phyloP scores from a whole-genome alignment of 2,329 filamentous ascomycete genomes.

The Penicillium sp. region DNA sequence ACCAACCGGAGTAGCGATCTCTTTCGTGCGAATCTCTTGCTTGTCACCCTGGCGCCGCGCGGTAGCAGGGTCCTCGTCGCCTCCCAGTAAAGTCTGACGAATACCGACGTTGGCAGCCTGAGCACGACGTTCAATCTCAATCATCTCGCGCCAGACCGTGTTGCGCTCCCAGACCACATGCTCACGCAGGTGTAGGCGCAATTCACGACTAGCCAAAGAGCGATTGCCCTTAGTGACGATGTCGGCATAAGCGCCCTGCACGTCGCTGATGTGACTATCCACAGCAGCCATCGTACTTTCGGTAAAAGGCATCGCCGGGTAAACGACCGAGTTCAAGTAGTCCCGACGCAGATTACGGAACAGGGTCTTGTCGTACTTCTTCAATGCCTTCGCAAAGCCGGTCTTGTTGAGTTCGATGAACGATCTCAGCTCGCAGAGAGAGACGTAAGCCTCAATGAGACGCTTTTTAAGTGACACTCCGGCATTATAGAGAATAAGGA shows the following conservation, averaged over 20 bases:
- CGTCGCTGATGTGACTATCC: slow-evolving; percentile 67
- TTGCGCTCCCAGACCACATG: slow-evolving; percentile 99
- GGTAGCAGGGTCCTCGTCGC: slow-evolving; percentile 64
- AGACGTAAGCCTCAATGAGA: slow-evolving; percentile 81
- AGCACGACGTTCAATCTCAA: slow-evolving; percentile 91
- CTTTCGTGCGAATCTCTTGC: slow-evolving; percentile 61
- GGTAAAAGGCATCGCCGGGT: slow-evolving; percentile 77
- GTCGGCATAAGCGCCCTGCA: slow-evolving; percentile 78
- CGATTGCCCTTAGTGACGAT: slow-evolving; percentile 81
- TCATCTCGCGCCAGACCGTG: slow-evolving; percentile 98
- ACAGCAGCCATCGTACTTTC: slow-evolving; percentile 68
- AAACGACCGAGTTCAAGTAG: slow-evolving; percentile 74
- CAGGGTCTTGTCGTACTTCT: slow-evolving; percentile 97
- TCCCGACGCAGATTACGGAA: slow-evolving; percentile 73
- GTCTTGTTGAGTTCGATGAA: slow-evolving; percentile 96
- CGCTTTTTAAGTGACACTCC: slow-evolving; percentile 91
- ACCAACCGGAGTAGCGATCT: slow-evolving; percentile 76
- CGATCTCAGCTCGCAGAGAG: slow-evolving; percentile 90
- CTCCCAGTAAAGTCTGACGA: slow-evolving; percentile 73
- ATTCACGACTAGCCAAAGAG: slow-evolving; percentile 73
- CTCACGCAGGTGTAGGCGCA: slow-evolving; percentile 86
- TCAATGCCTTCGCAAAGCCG: slow-evolving; percentile 91
- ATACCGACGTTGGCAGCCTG: slow-evolving; percentile 89
- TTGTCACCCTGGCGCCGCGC: slow-evolving; percentile 84
- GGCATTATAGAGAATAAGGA: slow-evolving; percentile 66